phyloP scores from a whole-genome alignment of 331 rosid genomes.

The Malus hybrid region DNA sequence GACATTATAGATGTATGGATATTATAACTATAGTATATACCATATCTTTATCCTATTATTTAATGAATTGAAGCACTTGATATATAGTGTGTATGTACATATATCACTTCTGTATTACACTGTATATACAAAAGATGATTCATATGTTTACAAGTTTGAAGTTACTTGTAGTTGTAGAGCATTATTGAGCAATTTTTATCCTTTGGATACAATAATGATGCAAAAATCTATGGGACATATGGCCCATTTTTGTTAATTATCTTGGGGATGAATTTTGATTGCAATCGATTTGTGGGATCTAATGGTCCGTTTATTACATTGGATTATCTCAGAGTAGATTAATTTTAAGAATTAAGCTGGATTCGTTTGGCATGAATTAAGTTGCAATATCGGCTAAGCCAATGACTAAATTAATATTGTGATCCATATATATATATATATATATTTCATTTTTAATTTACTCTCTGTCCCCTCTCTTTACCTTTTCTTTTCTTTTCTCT shows the following conservation, averaged over 20 bases:
- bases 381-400: too few relatives aligned
- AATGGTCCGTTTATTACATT: too few relatives aligned
- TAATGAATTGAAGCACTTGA: not conserved
- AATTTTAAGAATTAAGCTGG: too few relatives aligned
- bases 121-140: not conserved
- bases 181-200: not conserved
- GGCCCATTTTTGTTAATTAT: not conserved
- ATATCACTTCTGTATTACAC: not conserved
- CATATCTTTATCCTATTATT: too few relatives aligned
- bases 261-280: not conserved
- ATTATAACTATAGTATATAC: too few relatives aligned
- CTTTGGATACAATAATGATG: not conserved
- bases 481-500: too few relatives aligned
- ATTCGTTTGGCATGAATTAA: too few relatives aligned
- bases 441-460: too few relatives aligned
- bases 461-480: too few relatives aligned
- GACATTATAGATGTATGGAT: too few relatives aligned
- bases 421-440: too few relatives aligned
- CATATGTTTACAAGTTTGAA: not conserved
- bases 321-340: rapidly evolving
- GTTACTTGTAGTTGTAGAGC: not conserved
- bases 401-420: too few relatives aligned
- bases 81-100: not conserved
- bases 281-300: not conserved
- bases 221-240: not conserved